These are phyloP conservation scores for Hirschioporus abietinus DNA, from an alignment of 768 basidiomycete species.

Conservation along the genomic window DNA sequence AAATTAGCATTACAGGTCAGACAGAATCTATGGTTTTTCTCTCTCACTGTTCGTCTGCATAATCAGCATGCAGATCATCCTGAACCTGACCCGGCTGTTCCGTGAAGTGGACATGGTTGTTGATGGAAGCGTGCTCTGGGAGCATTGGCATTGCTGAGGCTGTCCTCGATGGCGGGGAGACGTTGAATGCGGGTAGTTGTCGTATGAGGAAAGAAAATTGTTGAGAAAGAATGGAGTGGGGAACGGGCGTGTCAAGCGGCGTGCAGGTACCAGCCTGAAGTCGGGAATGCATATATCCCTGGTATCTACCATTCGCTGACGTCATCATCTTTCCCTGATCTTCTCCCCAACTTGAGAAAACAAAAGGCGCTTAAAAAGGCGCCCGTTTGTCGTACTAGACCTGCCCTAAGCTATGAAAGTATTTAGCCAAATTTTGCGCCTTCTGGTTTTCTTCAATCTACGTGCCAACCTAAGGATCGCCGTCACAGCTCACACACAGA, in stretches of 20 bases:
- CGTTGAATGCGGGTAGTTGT: neutral
- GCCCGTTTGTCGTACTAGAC: neutral
- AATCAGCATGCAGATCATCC: slow-evolving; percentile 43
- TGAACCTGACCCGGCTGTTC: neutral
- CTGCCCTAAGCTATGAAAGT: neutral
- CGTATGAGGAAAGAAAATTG: neutral
- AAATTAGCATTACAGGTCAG: slow-evolving; percentile 5
- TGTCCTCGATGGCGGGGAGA: neutral
- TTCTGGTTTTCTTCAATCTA: slow-evolving; percentile 20
- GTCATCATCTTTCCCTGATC: neutral
- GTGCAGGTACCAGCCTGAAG: neutral
- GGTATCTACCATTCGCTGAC: neutral
- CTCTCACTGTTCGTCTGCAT: slow-evolving; percentile 67
- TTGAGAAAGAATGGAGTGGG: neutral
- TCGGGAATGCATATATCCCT: neutral
- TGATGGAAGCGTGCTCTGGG: neutral
- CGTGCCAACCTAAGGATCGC: slow-evolving; percentile 76
- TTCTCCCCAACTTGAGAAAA: too few relatives aligned
- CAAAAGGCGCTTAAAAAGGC: neutral
- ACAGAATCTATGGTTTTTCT: slow-evolving; percentile 3
- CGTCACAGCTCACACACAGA: slow-evolving; percentile 78
- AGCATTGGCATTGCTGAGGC: slow-evolving; percentile 1
- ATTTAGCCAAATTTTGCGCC: slow-evolving; percentile 13
- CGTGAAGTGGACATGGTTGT: neutral
- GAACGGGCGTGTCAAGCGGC: neutral